Percentiles rank a stretch among this genome's conserved stretches.
Evolutionary conservation across 2,329 filamentous ascomycete genomes (phyloP).

Genomic region (Ramularia endophylla): DNA sequence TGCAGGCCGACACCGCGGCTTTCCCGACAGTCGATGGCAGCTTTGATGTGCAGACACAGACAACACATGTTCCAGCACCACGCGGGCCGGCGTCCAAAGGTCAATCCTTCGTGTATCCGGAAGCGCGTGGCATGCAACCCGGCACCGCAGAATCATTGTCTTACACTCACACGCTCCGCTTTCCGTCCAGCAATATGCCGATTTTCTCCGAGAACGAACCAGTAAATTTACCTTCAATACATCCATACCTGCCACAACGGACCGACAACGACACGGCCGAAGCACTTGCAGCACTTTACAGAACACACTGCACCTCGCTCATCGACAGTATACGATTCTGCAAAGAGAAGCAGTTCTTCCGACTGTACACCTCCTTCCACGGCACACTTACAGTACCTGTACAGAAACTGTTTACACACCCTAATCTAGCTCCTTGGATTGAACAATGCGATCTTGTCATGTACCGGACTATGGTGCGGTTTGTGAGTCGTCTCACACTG

Average conservation of each 20-base stretch:
- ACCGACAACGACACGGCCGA: conserved; percentile 84
- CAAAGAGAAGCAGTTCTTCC: conserved; percentile 94
- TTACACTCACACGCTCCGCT: conserved; percentile 59
- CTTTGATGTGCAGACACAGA: conserved; percentile 26
- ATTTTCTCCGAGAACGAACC: conserved; percentile 59
- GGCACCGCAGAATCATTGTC: conserved; percentile 41
- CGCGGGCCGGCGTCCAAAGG: conserved; percentile 38
- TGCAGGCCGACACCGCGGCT: conserved; percentile 44
- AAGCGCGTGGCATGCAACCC: conserved; percentile 37
- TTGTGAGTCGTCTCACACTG: conserved; percentile 79
- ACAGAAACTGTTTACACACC: conserved; percentile 81
- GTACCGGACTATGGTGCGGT: conserved; percentile 95
- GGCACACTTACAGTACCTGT: conserved; percentile 95
- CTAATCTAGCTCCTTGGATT: conserved; percentile 82
- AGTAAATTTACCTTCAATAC: conserved; percentile 78
- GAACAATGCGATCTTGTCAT: conserved; percentile 92
- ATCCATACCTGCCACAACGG: conserved; percentile 69
- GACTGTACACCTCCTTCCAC: conserved; percentile 90
- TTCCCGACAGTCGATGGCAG: conserved; percentile 35
- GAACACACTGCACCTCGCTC: conserved; percentile 89
- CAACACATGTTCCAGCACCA: conserved; percentile 24
- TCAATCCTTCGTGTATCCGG: conserved; percentile 43
- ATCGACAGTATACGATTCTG: conserved; percentile 95
- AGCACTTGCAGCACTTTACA: conserved; percentile 79
- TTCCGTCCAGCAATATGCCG: conserved; percentile 54